These are phyloP conservation scores for Coniosporium tulheliwenetii DNA, from an alignment of 2,329 filamentous ascomycete genomes.

Conservation along the genomic window DNA sequence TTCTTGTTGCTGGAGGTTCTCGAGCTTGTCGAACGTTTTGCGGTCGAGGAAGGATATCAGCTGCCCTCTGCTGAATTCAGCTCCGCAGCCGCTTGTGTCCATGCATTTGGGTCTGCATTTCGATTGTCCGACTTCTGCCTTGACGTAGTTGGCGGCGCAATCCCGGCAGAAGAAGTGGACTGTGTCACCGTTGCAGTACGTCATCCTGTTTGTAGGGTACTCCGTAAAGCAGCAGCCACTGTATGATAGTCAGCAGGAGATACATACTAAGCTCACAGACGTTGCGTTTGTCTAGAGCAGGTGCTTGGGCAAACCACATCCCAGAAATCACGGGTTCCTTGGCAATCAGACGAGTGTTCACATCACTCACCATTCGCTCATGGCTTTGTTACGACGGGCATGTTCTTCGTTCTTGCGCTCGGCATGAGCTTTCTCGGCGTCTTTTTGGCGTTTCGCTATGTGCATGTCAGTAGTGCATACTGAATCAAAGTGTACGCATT, in stretches of 20 bases:
- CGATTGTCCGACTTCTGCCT: conserved; percentile 52
- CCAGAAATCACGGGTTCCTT: neutral
- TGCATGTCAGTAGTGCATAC: too few species aligned
- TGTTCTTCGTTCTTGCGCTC: too few species aligned
- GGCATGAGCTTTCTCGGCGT: too few species aligned
- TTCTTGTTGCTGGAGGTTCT: conserved; percentile 55
- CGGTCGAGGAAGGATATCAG: conserved; percentile 41
- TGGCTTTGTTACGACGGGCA: too few species aligned
- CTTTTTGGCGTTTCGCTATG: too few species aligned
- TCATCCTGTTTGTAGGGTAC: conserved; percentile 48
- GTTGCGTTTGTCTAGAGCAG: too few species aligned
- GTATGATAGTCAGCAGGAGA: neutral
- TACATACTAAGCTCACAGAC: neutral
- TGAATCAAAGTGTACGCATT: too few species aligned
- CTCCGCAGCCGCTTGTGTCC: conserved; percentile 50
- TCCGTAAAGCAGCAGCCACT: conserved; percentile 58
- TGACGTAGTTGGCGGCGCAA: conserved; percentile 51
- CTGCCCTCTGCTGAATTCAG: conserved; percentile 41
- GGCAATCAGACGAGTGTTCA: neutral
- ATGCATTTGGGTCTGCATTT: conserved; percentile 57
- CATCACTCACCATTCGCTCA: too few species aligned
- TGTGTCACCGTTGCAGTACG: conserved; percentile 45
- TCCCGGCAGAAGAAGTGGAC: conserved; percentile 54
- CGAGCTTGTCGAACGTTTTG: conserved; percentile 45
- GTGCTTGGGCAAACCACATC: neutral